Evolutionary conservation across 768 basidiomycete genomes (phyloP).

Genomic region (Rhizopogon salebrosus): DNA sequence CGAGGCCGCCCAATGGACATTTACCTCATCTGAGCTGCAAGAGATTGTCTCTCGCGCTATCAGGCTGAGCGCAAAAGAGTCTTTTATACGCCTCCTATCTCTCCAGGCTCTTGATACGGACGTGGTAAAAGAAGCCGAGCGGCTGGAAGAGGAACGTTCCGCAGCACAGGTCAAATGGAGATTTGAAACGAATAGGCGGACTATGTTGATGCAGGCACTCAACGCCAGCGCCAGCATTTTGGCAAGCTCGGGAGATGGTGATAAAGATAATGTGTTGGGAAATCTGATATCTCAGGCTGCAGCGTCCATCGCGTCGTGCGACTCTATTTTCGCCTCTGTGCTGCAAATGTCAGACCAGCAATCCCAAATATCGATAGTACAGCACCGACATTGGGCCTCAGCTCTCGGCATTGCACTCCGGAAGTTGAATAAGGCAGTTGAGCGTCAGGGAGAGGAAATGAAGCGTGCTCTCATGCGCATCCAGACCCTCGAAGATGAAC

Average conservation of each 20-base stretch:
- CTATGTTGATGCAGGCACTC: conserved; percentile 68
- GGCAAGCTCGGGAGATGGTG: conserved; percentile 22
- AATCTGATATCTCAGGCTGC: conserved; percentile 54
- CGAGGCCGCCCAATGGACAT: conserved; percentile 65
- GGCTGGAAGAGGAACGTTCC: conserved; percentile 47
- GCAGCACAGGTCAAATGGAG: conserved; percentile 62
- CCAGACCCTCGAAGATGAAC: conserved; percentile 56
- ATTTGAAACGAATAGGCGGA: conserved; percentile 59
- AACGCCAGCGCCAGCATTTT: conserved; percentile 42
- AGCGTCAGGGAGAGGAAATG: conserved; percentile 58
- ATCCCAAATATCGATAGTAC: conserved; percentile 52
- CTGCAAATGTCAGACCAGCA: conserved; percentile 57
- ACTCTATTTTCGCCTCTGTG: conserved; percentile 53
- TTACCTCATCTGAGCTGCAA: conserved; percentile 51
- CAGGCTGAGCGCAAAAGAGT: conserved; percentile 59
- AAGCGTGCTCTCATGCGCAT: conserved; percentile 41
- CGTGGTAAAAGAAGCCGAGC: conserved; percentile 54
- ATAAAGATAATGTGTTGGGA: conserved; percentile 33
- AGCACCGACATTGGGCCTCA: conserved; percentile 68
- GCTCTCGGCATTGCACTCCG: conserved; percentile 73
- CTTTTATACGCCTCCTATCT: conserved; percentile 67
- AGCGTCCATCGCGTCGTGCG: conserved; percentile 52
- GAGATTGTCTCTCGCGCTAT: conserved; percentile 69
- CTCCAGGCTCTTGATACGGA: conserved; percentile 54
- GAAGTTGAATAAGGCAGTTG: conserved; percentile 75